Evolutionary conservation across 2,329 filamentous ascomycete genomes (phyloP).

Genomic region (Nemania diffusa): DNA sequence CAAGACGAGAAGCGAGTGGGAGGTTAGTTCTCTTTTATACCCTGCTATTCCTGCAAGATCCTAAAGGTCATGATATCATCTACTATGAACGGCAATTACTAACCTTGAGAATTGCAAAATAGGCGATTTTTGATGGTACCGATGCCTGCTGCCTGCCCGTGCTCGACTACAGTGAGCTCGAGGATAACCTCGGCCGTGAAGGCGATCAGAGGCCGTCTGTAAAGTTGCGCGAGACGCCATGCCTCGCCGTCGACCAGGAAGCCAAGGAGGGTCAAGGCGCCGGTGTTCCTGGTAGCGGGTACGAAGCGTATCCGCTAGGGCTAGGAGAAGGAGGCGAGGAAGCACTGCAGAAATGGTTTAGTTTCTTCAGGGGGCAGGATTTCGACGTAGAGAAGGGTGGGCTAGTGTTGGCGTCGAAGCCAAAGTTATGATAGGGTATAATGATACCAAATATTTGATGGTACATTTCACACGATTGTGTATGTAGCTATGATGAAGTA

Average conservation of each 20-base stretch:
- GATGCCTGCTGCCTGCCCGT: slow-evolving; percentile 96
- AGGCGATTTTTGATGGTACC: slow-evolving; percentile 80
- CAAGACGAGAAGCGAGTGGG: slow-evolving; percentile 83
- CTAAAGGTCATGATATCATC: neutral
- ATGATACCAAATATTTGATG: neutral
- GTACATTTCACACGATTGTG: neutral
- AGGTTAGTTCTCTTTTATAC: slow-evolving; percentile 51
- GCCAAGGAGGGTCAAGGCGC: slow-evolving; percentile 68
- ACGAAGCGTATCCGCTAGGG: slow-evolving; percentile 66
- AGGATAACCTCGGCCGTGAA: slow-evolving; percentile 54
- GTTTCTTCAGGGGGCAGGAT: slow-evolving; percentile 78
- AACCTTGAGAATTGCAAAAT: neutral
- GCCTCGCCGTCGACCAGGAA: slow-evolving; percentile 66
- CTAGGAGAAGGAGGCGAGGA: slow-evolving; percentile 80
- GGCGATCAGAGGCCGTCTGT: slow-evolving; percentile 78
- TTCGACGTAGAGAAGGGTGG: slow-evolving; percentile 74
- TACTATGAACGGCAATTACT: neutral
- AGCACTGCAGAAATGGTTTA: slow-evolving; percentile 76
- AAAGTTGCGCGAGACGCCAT: slow-evolving; percentile 75
- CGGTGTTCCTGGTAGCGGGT: slow-evolving; percentile 74
- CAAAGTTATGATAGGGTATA: slow-evolving; percentile 53
- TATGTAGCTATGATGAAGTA: neutral
- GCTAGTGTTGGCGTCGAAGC: slow-evolving; percentile 61
- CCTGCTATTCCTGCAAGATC: neutral
- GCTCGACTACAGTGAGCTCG: slow-evolving; percentile 68